Base-by-base conservation (phyloP, 495 filamentous ascomycete genomes). In the Tuber aestivum region DNA sequence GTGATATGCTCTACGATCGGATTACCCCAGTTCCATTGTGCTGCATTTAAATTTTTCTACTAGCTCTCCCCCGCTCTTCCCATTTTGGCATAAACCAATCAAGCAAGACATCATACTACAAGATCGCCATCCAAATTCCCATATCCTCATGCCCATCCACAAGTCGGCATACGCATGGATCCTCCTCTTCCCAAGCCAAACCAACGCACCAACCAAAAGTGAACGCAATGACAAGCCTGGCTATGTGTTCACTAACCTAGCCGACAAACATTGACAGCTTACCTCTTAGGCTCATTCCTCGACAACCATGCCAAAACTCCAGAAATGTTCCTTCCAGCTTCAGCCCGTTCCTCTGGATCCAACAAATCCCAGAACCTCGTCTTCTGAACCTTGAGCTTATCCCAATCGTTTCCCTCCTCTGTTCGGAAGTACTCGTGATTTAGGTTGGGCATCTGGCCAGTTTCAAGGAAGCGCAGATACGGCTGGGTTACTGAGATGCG, bases 381-480 rank as follows among this genome's bases (percentile, higher is more conserved):
- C 70, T 80, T 83, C 48, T 76, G 71, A 23, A 83, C 68, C 69
- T 78, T 78, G 32, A 83, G 42, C 69, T 78, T 80, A 35, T 79
- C 74, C 82, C 82, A 83, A 35, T 41, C 74, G 6, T 8, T 41
- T 32, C 74, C 79, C 35, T 78, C 79, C 44, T 71, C 81, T n/a
- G 73, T 78, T 42, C 74, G 69, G 41, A 83, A 76, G 32, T 79
- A 78, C 41, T 81, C 73, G 41, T 83, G 81, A 27, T 81, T 45
- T 27, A 68, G 35, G 61, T 80, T 72, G 44, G 78, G 78, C 71
- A 81, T 71, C 71, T 79, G 81, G 37, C 81, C 81, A 0, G 82
- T 83, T 75, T 80, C 78, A 50, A 83, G 69, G 68, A 79, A 83
- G 41, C 81, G 75, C 65, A 83, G 50, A 42, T 83, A 83, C 61